Evolutionary conservation across 768 basidiomycete species (phyloP).

Genomic region (Lactarius hengduanensis): DNA sequence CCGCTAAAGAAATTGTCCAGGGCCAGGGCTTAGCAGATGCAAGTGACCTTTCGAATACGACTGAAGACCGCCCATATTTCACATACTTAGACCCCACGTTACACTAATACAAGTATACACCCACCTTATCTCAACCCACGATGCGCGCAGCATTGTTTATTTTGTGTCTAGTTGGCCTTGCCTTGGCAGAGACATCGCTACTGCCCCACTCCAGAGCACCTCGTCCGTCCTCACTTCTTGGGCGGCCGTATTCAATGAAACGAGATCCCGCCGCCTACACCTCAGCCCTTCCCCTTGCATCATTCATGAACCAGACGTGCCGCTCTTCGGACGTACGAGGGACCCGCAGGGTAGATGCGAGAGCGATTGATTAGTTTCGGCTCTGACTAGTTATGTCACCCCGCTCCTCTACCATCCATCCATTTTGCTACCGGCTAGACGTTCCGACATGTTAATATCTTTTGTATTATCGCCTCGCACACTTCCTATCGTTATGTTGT

Average conservation of each 20-base stretch:
- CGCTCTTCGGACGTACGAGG: background rate
- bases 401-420: background rate
- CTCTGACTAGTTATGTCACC: background rate
- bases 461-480: background rate
- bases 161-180: background rate
- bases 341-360: background rate
- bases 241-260: background rate
- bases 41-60: background rate
- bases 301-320: background rate
- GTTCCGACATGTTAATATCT: background rate
- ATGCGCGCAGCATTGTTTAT: background rate
- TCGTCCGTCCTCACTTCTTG: background rate
- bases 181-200: background rate
- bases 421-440: background rate
- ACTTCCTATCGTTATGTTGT: background rate
- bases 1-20: background rate
- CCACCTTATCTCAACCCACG: background rate
- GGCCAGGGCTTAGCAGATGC: slow-evolving; percentile 5
- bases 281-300: background rate
- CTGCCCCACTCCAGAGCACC: background rate
- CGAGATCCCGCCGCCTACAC: background rate
- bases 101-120: slow-evolving; percentile 2
- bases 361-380: background rate
- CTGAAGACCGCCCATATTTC: background rate
- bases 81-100: background rate